Evolutionary conservation across 2,329 filamentous ascomycete species (phyloP).

Genomic region (Scortechinia acanthostroma): DNA sequence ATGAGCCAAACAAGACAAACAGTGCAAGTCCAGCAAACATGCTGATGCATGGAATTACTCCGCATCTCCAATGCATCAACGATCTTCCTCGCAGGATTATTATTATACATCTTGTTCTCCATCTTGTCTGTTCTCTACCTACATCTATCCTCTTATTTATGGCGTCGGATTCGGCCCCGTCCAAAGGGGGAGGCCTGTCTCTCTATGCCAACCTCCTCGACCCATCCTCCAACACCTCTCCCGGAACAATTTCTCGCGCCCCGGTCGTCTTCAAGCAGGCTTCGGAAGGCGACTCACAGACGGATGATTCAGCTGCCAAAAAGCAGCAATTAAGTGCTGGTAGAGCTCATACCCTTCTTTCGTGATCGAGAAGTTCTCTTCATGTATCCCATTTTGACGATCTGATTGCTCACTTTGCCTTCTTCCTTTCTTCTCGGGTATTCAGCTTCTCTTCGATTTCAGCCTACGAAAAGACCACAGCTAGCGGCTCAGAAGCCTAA

Average conservation of each 20-base stretch:
- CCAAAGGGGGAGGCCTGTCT: slow-evolving; percentile 45
- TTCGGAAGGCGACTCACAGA: slow-evolving; percentile 31
- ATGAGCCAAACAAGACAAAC: no score
- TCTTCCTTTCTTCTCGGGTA: background rate
- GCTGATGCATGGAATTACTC: no score
- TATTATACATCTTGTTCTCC: no score
- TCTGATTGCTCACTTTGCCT: slow-evolving; percentile 2
- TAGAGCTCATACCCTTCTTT: background rate
- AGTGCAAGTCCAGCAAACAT: background rate
- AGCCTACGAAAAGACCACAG: background rate
- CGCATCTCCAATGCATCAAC: no score
- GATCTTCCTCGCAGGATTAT: no score
- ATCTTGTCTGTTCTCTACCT: no score
- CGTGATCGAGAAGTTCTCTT: no score
- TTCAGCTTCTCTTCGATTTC: slow-evolving; percentile 1
- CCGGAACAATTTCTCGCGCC: slow-evolving; percentile 68
- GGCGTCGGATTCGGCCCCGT: slow-evolving; percentile 18
- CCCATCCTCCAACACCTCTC: slow-evolving; percentile 16
- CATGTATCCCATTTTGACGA: background rate
- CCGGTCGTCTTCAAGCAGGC: slow-evolving; percentile 65
- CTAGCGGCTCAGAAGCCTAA: slow-evolving; percentile 2
- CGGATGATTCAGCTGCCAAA: slow-evolving; percentile 35
- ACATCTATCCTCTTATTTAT: no score
- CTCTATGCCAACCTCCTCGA: slow-evolving; percentile 82
- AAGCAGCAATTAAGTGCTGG: slow-evolving; percentile 47